Evolutionary conservation across 2,329 filamentous ascomycete genomes (phyloP).

Genomic region (Talaromyces rugulosus): DNA sequence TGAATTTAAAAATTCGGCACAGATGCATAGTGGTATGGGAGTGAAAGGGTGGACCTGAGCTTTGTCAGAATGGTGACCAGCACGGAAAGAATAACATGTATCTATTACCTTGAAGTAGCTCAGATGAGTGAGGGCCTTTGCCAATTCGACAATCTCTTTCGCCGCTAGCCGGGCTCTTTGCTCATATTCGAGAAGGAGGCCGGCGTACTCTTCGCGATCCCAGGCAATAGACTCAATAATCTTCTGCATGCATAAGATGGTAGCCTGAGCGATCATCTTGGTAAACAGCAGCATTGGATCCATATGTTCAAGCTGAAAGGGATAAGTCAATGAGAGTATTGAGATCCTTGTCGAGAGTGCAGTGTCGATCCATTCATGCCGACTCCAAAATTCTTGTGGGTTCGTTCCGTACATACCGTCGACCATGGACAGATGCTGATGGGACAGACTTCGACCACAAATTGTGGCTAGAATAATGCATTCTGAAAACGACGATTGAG

Average conservation of each 20-base stretch:
- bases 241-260: conserved; percentile 15
- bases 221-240: conserved; percentile 11
- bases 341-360: conserved; percentile 13
- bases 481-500: conserved; percentile 27
- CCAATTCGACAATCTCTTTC: conserved; percentile 14
- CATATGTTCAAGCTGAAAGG: conserved; percentile 11
- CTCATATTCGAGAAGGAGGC: conserved; percentile 10
- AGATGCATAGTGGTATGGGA: conserved; percentile 15
- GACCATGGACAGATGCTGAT: conserved; percentile 13
- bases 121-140: conserved; percentile 13
- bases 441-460: conserved; percentile 14
- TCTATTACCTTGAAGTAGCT: conserved; percentile 14
- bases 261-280: conserved; percentile 17
- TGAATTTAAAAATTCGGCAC: conserved; percentile 14
- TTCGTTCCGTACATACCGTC: conserved; percentile 14
- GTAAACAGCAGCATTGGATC: conserved; percentile 18
- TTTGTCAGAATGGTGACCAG: background rate
- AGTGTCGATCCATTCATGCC: conserved; percentile 17
- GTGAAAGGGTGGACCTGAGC: conserved; percentile 15
- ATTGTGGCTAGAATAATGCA: conserved; percentile 30
- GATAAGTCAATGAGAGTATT: conserved; percentile 14
- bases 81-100: background rate
- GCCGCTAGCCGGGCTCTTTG: conserved; percentile 11
- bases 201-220: conserved; percentile 10
- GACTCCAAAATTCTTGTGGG: conserved; percentile 16